These are phyloP conservation scores for Sordariomycetes sp. DNA, from an alignment of 2,329 filamentous ascomycete species.

Conservation along the genomic window DNA sequence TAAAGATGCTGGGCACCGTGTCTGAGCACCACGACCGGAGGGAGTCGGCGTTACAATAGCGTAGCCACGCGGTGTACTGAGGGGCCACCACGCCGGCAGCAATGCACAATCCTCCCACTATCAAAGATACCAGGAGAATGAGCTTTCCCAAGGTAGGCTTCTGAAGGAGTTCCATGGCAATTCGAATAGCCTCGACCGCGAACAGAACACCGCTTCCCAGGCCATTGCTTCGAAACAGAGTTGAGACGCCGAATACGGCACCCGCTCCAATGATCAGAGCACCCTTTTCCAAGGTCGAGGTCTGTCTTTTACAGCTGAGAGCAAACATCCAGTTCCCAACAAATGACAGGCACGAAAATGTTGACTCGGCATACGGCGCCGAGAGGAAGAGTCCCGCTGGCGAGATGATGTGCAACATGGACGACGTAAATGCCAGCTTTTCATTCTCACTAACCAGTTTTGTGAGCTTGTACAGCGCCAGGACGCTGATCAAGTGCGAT, in stretches of 20 bases:
- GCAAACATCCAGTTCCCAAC: slow-evolving; percentile 63
- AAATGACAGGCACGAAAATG: slow-evolving; percentile 72
- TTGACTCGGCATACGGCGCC: slow-evolving; percentile 73
- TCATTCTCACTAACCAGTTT: slow-evolving; percentile 37
- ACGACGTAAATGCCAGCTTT: slow-evolving; percentile 58
- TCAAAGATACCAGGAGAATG: slow-evolving; percentile 46
- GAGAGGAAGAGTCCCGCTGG: slow-evolving; percentile 86
- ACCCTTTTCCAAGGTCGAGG: slow-evolving; percentile 9
- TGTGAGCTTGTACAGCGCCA: slow-evolving; percentile 63
- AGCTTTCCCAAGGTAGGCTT: slow-evolving; percentile 25
- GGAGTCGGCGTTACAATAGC: slow-evolving; percentile 49
- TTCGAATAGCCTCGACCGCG: slow-evolving; percentile 47
- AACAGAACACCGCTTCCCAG: slow-evolving; percentile 74
- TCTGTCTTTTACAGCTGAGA: too few species aligned
- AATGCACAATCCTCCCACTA: slow-evolving; percentile 59
- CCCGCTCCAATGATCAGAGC: slow-evolving; percentile 51
- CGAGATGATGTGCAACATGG: slow-evolving; percentile 70
- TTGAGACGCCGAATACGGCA: slow-evolving; percentile 60
- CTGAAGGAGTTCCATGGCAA: slow-evolving; percentile 14
- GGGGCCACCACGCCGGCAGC: slow-evolving; percentile 60
- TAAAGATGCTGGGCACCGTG: slow-evolving; percentile 77
- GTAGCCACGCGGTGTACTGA: slow-evolving; percentile 64
- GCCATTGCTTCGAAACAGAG: slow-evolving; percentile 75
- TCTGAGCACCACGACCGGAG: slow-evolving; percentile 66
- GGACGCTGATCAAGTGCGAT: slow-evolving; percentile 67